Conservation (phyloP, 2,329 filamentous ascomycete species). For the Hymenoscyphus infarciens region DNA sequence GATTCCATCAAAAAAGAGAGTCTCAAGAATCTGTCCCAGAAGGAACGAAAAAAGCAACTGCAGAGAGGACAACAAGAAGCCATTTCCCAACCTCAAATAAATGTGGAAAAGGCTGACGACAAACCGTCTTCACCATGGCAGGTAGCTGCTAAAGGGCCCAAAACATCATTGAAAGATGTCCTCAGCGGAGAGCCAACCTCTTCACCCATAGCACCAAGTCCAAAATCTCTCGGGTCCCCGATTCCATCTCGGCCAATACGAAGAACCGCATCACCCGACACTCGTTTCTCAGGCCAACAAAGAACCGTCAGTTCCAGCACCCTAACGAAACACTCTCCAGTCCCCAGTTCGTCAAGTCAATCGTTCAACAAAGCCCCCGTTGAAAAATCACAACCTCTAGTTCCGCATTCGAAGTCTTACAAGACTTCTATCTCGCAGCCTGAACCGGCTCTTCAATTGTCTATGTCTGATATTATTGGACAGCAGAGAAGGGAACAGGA, state of each 20-base stretch:
- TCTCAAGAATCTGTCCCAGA: constrained; percentile 74
- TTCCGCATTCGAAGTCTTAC: constrained; percentile 60
- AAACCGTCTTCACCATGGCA: constrained; percentile 62
- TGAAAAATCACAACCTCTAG: constrained; percentile 39
- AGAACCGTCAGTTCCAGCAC: constrained; percentile 21
- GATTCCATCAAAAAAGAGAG: constrained; percentile 37
- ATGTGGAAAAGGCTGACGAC: constrained; percentile 45
- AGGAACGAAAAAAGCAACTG: constrained; percentile 82
- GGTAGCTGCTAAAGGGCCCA: constrained; percentile 46
- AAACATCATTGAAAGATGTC: constrained; percentile 49
- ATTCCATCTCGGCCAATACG: constrained; percentile 36
- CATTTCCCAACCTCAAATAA: constrained; percentile 37
- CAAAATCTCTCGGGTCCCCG: constrained; percentile 21
- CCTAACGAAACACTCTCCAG: constrained; percentile 16
- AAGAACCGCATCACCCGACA: constrained; percentile 58
- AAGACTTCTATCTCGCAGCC: constrained; percentile 54
- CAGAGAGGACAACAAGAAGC: constrained; percentile 48
- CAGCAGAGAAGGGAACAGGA: constrained; percentile 84
- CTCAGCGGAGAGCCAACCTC: constrained; percentile 38
- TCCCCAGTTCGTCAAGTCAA: constrained; percentile 19
- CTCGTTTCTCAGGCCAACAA: constrained; percentile 57
- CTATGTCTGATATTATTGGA: constrained; percentile 83
- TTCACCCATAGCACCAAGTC: constrained; percentile 29
- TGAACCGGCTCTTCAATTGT: constrained; percentile 64
- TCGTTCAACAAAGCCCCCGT: constrained; percentile 15